These are phyloP conservation scores for Vinca minor DNA, from an alignment of 257 asterid genomes.

Conservation along the genomic window DNA sequence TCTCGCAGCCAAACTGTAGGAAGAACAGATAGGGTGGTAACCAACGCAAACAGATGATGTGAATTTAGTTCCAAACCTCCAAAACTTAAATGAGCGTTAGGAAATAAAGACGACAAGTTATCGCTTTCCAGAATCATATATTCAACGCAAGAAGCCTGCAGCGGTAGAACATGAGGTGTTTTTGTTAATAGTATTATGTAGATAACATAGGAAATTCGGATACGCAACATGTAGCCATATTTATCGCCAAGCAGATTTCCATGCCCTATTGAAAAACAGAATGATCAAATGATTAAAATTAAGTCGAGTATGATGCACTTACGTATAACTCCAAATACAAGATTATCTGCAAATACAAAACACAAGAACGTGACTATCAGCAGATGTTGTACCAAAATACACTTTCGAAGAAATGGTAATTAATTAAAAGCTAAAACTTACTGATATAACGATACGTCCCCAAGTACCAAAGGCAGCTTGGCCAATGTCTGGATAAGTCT, in stretches of 20 bases:
- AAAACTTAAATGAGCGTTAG: constrained; percentile 59
- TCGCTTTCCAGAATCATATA: constrained; percentile 86
- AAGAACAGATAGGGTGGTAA: constrained; percentile 67
- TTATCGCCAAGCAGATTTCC: neutral
- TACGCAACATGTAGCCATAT: neutral
- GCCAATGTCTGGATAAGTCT: constrained; percentile 94
- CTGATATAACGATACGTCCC: constrained; percentile 82
- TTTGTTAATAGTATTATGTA: neutral
- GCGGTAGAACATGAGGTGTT: constrained; percentile 1
- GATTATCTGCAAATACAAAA: constrained; percentile 58
- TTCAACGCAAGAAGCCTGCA: constrained; percentile 88
- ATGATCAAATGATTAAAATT: neutral
- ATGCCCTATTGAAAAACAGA: neutral
- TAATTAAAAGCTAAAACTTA: constrained; percentile 25
- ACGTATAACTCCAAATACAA: constrained; percentile 87
- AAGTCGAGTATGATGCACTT: constrained; percentile 35
- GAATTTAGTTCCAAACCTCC: constrained; percentile 51
- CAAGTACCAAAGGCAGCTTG: constrained; percentile 86
- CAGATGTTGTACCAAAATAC: neutral
- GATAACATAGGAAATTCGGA: neutral
- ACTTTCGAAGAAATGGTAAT: neutral
- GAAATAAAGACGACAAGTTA: constrained; percentile 79
- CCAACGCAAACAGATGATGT: constrained; percentile 59
- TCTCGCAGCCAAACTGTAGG: constrained; percentile 83
- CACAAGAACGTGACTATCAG: constrained; percentile 16